Evolutionary conservation across 176 grass and related monocot genomes (phyloP), one percentile per base, ranked within the genome.

Genomic region (Carex pumila): DNA sequence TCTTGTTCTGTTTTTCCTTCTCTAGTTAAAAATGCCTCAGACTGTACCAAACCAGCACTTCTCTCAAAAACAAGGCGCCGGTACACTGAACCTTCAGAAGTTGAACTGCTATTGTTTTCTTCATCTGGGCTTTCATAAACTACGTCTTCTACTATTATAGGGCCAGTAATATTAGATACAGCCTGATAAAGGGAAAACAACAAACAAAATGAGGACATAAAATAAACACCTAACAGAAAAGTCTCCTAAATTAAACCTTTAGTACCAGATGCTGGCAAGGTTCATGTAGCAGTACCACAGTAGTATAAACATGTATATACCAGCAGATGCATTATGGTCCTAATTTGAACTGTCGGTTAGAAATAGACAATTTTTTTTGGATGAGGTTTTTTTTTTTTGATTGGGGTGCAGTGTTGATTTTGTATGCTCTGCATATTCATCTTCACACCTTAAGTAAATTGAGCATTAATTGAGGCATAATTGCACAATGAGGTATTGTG

Each of bases 71-170:
- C 87, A 89, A 98, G 92, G 45, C 92, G 89, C 6, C 92, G 86
- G 81, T 90, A 98, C 74, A 87, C 86, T 73, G 67, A 76, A 34
- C 32, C 82, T 88, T 91, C 85, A 72, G 80, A 84, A 36, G 19
- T 53, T 50, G 71, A 60, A 50, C 57, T 77, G 12, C 52, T 61
- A 63, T 69, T 74, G 8, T 67, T 82, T 76, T 91, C 87, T 39
- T 82, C 90, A 13, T 57, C 87, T 73, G 15, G 84, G 78, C 84
- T 89, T 89, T 93, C 95, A 81, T 98, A 98, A 70, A 91, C 84
- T 77, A 98, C 92, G 74, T 98, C 95, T 93, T 98, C 95, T 82
- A 98, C 92, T 62, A 98, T 88, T 79, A 95, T 89, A 67, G 89
- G 86, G 65, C 95, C 95, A 61, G 95, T 98, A 79, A 98, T 88